Base-by-base conservation (phyloP, 1,284 basidiomycete species). In the Lentinus polychrous region DNA sequence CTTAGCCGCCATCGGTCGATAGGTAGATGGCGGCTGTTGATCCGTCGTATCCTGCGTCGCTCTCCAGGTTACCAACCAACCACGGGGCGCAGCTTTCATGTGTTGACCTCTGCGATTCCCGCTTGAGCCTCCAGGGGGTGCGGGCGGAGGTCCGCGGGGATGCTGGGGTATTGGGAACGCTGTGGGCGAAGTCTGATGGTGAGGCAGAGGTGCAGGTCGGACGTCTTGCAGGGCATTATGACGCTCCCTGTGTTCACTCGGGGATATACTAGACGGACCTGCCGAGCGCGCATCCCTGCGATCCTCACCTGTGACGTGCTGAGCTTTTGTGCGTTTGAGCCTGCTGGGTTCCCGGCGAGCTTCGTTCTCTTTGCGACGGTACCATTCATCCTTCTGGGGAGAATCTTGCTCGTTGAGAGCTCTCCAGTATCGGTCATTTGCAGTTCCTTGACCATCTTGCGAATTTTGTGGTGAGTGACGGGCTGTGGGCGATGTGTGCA, bases 201-300 rank as follows among this genome's bases (percentile, higher is more conserved):
- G 51, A 15, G 54, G 23, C 31, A 49, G 57, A 37, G 57, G 51
- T 34, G 61, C 45, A 3, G 58, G 57, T 6, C 57, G 57, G 5
- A 59, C 43, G 18, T 70, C 70, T 46, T 65, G 62, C 3, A 66
- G 63, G 2, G 64, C 62, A 12, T 59, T 55, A 24, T 66, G 61
- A 12, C 58, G 56, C 35, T 64, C 66, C 18, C 55, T 56, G 44
- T 62, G 60, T 7, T 43, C 52, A 39, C 57, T 62, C 3, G 57
- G 49, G 1, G 60, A 60, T 7, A 58, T 51, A 31, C 64, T 60
- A n/a, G 59, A 57, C n/a, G 68, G 55, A n/a, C 75, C 66, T n/a
- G 74, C 45, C 1, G 69, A 68, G 75, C 75, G 76, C 17, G 66
- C 59, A 2, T 73, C 71, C 34, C 63, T 64, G 12, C 60, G 53